A percentile compares a stretch with the other conserved stretches of the same genome.
phyloP scores from a whole-genome alignment of 192 early-diverging fungal genomes.

The Glomus cerebriforme region DNA sequence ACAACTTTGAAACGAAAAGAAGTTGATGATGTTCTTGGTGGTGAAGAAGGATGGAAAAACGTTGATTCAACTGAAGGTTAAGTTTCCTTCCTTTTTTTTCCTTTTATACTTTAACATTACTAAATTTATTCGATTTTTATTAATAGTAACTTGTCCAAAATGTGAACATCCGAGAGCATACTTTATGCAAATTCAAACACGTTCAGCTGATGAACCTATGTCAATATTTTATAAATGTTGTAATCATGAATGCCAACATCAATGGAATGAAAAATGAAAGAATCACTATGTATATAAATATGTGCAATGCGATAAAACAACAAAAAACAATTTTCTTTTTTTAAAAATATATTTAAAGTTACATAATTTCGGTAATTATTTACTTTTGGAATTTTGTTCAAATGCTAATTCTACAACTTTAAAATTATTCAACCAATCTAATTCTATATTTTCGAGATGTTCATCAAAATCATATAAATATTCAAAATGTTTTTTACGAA shows the following conservation, averaged over 20 bases:
- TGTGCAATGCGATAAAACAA: too few species aligned
- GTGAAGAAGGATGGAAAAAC: conserved; percentile 86
- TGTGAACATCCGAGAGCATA: conserved; percentile 73
- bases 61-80: conserved; percentile 71
- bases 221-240: conserved; percentile 90
- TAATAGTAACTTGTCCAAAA: conserved; percentile 59
- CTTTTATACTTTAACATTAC: not conserved
- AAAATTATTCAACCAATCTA: conserved; percentile 65
- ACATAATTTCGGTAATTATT: not conserved
- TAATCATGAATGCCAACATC: conserved; percentile 62
- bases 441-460: conserved; percentile 64
- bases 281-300: not conserved
- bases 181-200: conserved; percentile 90
- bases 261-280: conserved; percentile 70
- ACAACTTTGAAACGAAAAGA: conserved; percentile 76
- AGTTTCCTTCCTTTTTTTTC: not conserved
- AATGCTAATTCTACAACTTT: not conserved
- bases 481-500: conserved; percentile 45
- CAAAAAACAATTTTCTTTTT: not conserved
- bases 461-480: conserved; percentile 67
- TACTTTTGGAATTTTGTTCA: not conserved
- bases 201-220: conserved; percentile 95
- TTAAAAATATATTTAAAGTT: too few species aligned
- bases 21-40: conserved; percentile 93
- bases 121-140: not conserved